Conservation (phyloP, 2,329 filamentous ascomycete species). For the Verticillium nubilum region DNA sequence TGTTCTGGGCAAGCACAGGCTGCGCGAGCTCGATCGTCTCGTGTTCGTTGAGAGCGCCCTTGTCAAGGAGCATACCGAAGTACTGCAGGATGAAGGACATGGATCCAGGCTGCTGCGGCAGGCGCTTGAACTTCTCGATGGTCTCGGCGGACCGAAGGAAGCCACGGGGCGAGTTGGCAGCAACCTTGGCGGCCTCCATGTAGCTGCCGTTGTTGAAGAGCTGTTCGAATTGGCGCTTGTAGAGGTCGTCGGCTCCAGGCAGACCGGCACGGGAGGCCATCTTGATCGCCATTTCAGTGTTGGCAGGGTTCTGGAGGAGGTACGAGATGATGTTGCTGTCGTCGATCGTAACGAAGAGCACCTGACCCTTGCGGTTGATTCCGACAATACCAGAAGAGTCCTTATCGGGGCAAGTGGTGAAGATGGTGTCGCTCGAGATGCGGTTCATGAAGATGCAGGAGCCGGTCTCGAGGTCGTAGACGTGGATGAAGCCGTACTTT, state of each 20-base stretch:
- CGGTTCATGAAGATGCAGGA: slow-evolving; percentile 99
- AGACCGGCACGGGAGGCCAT: slow-evolving; percentile 90
- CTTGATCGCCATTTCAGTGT: slow-evolving; percentile 90
- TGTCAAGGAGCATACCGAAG: slow-evolving; percentile 94
- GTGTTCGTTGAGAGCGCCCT: slow-evolving; percentile 85
- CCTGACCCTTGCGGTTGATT: slow-evolving; percentile 96
- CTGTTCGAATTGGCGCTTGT: slow-evolving; percentile 88
- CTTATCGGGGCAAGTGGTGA: slow-evolving; percentile 81
- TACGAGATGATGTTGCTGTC: slow-evolving; percentile 90
- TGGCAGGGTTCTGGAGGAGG: slow-evolving; percentile 92
- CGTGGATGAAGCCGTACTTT: slow-evolving; percentile 98
- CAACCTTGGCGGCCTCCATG: slow-evolving; percentile 86
- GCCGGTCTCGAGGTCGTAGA: slow-evolving; percentile 95
- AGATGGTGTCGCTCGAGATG: slow-evolving; percentile 98
- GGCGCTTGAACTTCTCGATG: slow-evolving; percentile 90
- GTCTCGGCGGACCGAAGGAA: slow-evolving; percentile 93
- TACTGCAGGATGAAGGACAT: slow-evolving; percentile 96
- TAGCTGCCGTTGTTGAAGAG: slow-evolving; percentile 77
- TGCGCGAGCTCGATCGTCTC: slow-evolving; percentile 92
- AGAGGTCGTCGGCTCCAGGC: slow-evolving; percentile 89
- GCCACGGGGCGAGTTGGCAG: slow-evolving; percentile 90
- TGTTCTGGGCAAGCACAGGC: slow-evolving; percentile 86
- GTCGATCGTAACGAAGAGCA: slow-evolving; percentile 88
- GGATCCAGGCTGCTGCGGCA: slow-evolving; percentile 74
- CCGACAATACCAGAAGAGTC: slow-evolving; percentile 85